Percentiles rank a stretch among this genome's conserved stretches.
These are phyloP conservation scores for Stachybotrys chartarum DNA, from an alignment of 2,329 filamentous ascomycete genomes.

Conservation along the genomic window DNA sequence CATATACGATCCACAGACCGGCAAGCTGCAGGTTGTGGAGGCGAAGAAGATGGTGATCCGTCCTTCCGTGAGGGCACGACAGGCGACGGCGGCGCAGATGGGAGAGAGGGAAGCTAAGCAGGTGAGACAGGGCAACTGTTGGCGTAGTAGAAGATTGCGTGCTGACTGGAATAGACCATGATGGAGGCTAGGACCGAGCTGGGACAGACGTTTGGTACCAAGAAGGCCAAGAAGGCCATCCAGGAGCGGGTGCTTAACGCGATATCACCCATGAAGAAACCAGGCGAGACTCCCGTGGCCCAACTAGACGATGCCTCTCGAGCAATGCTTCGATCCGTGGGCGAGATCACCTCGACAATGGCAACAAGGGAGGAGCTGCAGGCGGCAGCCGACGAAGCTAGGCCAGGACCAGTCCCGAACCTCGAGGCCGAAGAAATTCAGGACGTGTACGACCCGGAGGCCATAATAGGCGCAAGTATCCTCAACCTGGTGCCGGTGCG, in stretches of 20 bases:
- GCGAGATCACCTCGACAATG: slow-evolving; percentile 55
- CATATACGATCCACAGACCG: slow-evolving; percentile 54
- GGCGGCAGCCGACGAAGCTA: slow-evolving; percentile 56
- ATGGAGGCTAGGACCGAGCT: slow-evolving; percentile 60
- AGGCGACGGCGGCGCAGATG: slow-evolving; percentile 40
- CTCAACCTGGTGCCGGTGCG: slow-evolving; percentile 61
- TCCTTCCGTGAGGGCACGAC: slow-evolving; percentile 48
- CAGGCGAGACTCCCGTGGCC: slow-evolving; percentile 28
- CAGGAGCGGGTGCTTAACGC: slow-evolving; percentile 63
- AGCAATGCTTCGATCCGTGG: slow-evolving; percentile 58
- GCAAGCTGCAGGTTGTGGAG: slow-evolving; percentile 52
- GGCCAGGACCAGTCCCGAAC: slow-evolving; percentile 68
- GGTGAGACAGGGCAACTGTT: slow-evolving; percentile 10
- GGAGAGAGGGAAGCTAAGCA: slow-evolving; percentile 20
- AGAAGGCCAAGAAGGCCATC: slow-evolving; percentile 77
- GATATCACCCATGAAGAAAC: slow-evolving; percentile 41
- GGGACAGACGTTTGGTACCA: slow-evolving; percentile 74
- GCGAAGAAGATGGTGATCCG: slow-evolving; percentile 58
- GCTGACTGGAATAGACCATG: slow-evolving; percentile 38
- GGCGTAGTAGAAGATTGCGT: neutral
- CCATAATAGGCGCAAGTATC: slow-evolving; percentile 60
- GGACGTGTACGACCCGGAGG: slow-evolving; percentile 64
- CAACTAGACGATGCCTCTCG: slow-evolving; percentile 48
- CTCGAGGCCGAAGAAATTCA: slow-evolving; percentile 57
- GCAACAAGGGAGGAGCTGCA: slow-evolving; percentile 60